phyloP scores from a whole-genome alignment of 2,329 filamentous ascomycete species.

The Nannizzia gypsea region DNA sequence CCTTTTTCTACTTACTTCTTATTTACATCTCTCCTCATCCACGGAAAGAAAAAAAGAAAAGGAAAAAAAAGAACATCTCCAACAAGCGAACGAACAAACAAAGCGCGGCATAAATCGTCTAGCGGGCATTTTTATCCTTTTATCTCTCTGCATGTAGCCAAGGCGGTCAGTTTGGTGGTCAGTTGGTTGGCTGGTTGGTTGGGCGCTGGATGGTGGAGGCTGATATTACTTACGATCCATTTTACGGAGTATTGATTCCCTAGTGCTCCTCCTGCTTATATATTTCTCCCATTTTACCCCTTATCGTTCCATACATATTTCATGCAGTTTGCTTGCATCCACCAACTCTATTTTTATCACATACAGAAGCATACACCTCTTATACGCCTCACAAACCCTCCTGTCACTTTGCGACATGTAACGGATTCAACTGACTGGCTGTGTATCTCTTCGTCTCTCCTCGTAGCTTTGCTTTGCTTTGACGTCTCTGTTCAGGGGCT shows the following conservation, averaged over 20 bases:
- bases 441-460: too few species aligned
- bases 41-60: too few species aligned
- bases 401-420: background rate
- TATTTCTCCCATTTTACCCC: background rate
- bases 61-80: too few species aligned
- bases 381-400: background rate
- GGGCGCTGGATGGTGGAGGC: background rate
- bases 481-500: background rate
- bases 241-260: background rate
- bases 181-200: too few species aligned
- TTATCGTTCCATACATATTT: background rate
- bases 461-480: background rate
- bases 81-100: background rate
- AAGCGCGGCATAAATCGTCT: background rate
- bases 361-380: background rate
- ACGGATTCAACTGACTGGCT: too few species aligned
- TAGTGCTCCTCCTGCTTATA: background rate
- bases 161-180: background rate
- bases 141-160: background rate
- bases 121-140: background rate
- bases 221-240: background rate
- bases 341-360: background rate
- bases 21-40: background rate
- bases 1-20: background rate
- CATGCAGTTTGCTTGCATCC: background rate